Evolutionary conservation across 257 asterid species (phyloP), one percentile per base, ranked within the genome.

Genomic region (Gynochthodes officinalis): DNA sequence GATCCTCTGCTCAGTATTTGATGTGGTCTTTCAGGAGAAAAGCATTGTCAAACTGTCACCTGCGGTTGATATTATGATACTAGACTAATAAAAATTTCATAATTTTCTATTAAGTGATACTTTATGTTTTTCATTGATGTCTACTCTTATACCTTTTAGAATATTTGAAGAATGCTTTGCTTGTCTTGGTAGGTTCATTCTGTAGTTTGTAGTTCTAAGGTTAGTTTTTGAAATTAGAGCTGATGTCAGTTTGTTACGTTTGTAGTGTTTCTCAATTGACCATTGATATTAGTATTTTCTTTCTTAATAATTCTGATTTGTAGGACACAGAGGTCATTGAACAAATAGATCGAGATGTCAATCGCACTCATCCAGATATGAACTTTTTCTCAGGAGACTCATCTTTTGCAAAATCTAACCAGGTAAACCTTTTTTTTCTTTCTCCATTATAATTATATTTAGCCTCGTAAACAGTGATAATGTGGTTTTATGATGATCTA

Each of bases 341-440:
- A 83, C 97, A 94, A 86, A 94, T 94, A 70, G 91, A 91, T 80
- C 86, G 98, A 42, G 98, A 94, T 91, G 98, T 94, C 78, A 86
- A 85, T 89, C 97, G 96, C 59, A 94, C 98, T 43, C 98, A 93
- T 89, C 98, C 98, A 54, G 98, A 88, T 81, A 83, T 93, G 85
- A 88, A 91, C 75, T 94, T 91, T 77, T 94, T 94, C 86, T 94
- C 96, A 5, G 98, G 96, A 78, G 96, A 94, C 80, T 84, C 96
- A 21, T 55, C 82, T 60, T 78, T 79, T 69, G 96, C 98, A 63
- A 91, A 86, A 83, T 86, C 87, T 74, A 93, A 88, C 79, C 97
- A 88, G 83, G 98, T 94, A 73, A 77, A 78, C 33, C 25, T 10
- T 28, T 67, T 60, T 64, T 67, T 67, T 54, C 68, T 73, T 33